phyloP scores from a whole-genome alignment of 345 rosid genomes.

The Hevea brasiliensis region DNA sequence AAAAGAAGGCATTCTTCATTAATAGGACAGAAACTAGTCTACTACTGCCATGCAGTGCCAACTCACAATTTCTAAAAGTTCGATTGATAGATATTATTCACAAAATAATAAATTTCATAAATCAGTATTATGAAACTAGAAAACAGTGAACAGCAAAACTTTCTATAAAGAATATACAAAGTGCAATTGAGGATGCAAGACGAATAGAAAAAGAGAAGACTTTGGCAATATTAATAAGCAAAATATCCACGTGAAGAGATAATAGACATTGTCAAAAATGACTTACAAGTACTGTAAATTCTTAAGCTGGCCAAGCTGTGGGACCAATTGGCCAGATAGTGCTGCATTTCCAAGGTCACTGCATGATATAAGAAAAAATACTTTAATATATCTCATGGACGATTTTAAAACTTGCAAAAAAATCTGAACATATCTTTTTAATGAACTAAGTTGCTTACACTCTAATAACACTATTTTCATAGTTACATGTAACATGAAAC shows the following conservation, averaged over 20 bases:
- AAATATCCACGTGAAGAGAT: not conserved
- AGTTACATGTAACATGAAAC: slow-evolving; percentile 48
- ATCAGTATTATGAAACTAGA: not conserved
- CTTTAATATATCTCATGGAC: not conserved
- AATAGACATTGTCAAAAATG: not conserved
- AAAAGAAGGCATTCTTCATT: not conserved
- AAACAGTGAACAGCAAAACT: slow-evolving; percentile 2
- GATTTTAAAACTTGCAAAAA: not conserved
- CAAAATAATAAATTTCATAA: not conserved
- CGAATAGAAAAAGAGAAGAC: not conserved
- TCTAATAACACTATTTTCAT: slow-evolving; percentile 43
- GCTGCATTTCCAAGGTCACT: slow-evolving; percentile 50
- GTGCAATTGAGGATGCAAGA: not conserved
- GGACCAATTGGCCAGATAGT: slow-evolving; percentile 42
- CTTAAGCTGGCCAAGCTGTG: slow-evolving; percentile 43
- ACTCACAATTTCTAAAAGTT: not conserved
- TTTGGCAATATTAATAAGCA: not conserved
- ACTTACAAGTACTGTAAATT: slow-evolving; percentile 46
- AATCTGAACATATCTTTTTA: not conserved
- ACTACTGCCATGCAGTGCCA: not conserved
- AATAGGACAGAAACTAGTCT: not conserved
- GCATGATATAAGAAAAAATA: slow-evolving; percentile 5
- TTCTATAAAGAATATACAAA: not conserved
- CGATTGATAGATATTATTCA: not conserved
- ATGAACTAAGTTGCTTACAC: slow-evolving; percentile 29